These are phyloP conservation scores for Geosmithia flava DNA, from an alignment of 2,329 filamentous ascomycete genomes.

Conservation along the genomic window DNA sequence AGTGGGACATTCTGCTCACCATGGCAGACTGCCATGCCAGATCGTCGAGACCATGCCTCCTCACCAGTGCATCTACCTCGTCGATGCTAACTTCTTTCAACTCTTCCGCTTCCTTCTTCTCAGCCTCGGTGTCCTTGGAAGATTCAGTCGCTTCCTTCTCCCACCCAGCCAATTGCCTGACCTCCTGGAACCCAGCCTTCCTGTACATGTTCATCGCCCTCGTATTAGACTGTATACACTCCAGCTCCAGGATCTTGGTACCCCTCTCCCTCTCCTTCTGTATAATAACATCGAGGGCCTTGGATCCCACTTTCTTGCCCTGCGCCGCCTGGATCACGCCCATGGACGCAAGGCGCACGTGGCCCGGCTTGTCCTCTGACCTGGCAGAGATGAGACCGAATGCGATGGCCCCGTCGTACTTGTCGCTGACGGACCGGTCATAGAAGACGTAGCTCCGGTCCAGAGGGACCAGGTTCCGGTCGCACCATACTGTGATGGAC, in stretches of 20 bases:
- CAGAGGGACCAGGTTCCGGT: not conserved
- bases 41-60: conserved; percentile 4
- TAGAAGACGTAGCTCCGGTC: conserved; percentile 5
- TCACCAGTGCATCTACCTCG: conserved; percentile 5
- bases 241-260: conserved; percentile 7
- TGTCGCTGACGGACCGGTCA: not conserved
- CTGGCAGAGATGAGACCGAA: conserved; percentile 9
- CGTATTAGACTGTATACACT: conserved; percentile 9
- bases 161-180: conserved; percentile 7
- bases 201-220: conserved; percentile 7
- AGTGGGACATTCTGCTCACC: not conserved
- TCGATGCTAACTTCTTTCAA: conserved; percentile 2
- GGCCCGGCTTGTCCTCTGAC: conserved; percentile 5
- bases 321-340: conserved; percentile 7
- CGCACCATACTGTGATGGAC: not conserved
- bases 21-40: conserved; percentile 8
- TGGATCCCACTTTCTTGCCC: conserved; percentile 6
- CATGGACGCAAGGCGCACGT: conserved; percentile 8
- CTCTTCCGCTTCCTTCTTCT: not conserved
- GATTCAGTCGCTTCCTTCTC: conserved; percentile 1
- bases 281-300: conserved; percentile 4
- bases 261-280: conserved; percentile 5
- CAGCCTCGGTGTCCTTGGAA: not conserved
- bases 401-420: conserved; percentile 4
- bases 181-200: conserved; percentile 5